phyloP scores from a whole-genome alignment of 805 yeast genomes.

The Yarrowia keelungensis region DNA sequence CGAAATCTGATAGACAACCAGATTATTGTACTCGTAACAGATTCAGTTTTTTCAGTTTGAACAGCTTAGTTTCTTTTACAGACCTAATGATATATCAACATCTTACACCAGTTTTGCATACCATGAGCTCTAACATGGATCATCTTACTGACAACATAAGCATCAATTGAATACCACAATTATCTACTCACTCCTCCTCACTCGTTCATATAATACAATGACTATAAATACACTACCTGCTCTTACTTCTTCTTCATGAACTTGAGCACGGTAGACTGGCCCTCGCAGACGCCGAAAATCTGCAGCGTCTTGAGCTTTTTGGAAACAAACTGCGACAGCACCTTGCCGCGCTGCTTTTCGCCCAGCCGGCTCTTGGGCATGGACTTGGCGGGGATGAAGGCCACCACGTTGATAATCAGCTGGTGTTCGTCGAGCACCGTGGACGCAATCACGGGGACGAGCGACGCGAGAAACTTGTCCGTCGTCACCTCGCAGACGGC shows the following conservation, averaged over 20 bases:
- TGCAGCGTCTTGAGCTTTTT: constrained; percentile 52
- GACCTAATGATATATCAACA: too few relatives aligned
- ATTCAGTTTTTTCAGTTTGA: too few relatives aligned
- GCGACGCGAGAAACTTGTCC: constrained; percentile 62
- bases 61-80: too few relatives aligned
- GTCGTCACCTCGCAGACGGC: constrained; percentile 69
- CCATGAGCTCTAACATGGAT: too few relatives aligned
- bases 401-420: constrained; percentile 79
- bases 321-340: constrained; percentile 63
- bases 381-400: constrained; percentile 70
- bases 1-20: too few relatives aligned
- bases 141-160: too few relatives aligned
- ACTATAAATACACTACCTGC: constrained; percentile 31
- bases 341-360: constrained; percentile 74
- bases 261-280: constrained; percentile 35
- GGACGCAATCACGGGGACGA: constrained; percentile 84
- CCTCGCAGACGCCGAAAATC: constrained; percentile 44
- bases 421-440: constrained; percentile 82
- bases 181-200: too few relatives aligned
- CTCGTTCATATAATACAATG: too few relatives aligned
- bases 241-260: constrained; percentile 32
- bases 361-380: constrained; percentile 76
- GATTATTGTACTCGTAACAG: too few relatives aligned
- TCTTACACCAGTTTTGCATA: too few relatives aligned
- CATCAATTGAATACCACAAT: too few relatives aligned